A percentile compares a stretch with the other conserved stretches of the same genome.
These are phyloP conservation scores for Ustilago lituana DNA, from an alignment of 1,284 basidiomycete species.

Conservation along the genomic window DNA sequence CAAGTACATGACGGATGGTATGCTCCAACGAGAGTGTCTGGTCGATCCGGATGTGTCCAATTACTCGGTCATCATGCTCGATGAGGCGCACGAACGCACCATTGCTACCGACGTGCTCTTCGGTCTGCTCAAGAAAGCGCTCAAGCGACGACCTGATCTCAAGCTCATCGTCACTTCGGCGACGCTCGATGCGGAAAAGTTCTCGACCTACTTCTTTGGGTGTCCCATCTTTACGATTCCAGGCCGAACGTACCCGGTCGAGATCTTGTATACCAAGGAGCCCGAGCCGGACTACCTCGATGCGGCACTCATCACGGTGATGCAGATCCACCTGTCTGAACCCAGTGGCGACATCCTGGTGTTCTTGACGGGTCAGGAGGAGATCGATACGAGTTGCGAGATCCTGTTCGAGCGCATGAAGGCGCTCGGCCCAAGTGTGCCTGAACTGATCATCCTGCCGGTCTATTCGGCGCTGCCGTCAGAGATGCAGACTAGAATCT, in stretches of 20 bases:
- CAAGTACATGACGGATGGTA: constrained; percentile 99
- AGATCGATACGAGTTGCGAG: constrained; percentile 97
- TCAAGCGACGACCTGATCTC: constrained; percentile 90
- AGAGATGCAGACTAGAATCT: constrained; percentile 96
- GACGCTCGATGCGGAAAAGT: constrained; percentile 98
- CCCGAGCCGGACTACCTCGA: constrained; percentile 98
- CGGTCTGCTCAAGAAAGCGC: constrained; percentile 93
- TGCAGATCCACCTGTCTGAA: constrained; percentile 99
- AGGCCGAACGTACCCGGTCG: constrained; percentile 97
- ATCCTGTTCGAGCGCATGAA: constrained; percentile 98
- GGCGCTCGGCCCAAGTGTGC: constrained; percentile 93
- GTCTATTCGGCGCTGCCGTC: constrained; percentile 97
- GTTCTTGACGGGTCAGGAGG: constrained; percentile 96
- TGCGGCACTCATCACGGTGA: constrained; percentile 95
- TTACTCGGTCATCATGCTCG: constrained; percentile 97
- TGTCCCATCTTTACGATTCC: constrained; percentile 99
- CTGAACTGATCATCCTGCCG: constrained; percentile 93
- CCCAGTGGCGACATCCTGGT: constrained; percentile 94
- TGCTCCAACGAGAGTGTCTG: constrained; percentile 95
- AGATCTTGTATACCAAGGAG: constrained; percentile 96
- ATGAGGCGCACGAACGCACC: constrained; percentile 98
- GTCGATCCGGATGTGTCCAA: constrained; percentile 91
- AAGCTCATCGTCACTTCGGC: constrained; percentile 98
- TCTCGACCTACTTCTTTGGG: constrained; percentile 97
- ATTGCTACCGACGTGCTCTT: constrained; percentile 98